A percentile compares a stretch with the other conserved stretches of the same genome.
Conservation (phyloP, 257 asterid genomes). For the Solanum verrucosum region DNA sequence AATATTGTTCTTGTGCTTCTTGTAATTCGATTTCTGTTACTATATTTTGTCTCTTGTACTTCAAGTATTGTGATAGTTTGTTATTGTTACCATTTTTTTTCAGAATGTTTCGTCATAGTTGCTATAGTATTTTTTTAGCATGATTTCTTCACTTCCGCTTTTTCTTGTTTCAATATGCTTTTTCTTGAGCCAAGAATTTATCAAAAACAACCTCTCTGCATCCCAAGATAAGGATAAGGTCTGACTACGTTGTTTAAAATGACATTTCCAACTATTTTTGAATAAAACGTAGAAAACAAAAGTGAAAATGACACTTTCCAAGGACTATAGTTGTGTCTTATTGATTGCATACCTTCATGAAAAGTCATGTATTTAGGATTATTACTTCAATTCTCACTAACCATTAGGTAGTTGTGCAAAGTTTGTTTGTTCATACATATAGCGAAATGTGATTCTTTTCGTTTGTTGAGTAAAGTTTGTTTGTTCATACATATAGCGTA, state of each 20-base stretch:
- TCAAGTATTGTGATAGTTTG: neutral
- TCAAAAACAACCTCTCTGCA: neutral
- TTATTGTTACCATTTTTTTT: neutral
- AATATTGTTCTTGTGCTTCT: neutral
- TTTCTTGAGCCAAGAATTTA: neutral
- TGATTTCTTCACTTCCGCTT: neutral
- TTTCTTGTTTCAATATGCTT: neutral
- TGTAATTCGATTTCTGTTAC: neutral
- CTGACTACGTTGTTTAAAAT: too few relatives aligned
- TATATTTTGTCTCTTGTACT: neutral
- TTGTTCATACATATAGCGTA: neutral
- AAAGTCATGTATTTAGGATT: neutral
- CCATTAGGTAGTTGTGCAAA: neutral
- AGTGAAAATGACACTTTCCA: neutral
- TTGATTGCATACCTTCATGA: neutral
- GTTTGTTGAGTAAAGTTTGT: neutral
- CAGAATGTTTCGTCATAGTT: neutral
- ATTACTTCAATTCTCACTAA: neutral
- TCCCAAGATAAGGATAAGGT: neutral
- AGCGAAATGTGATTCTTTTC: neutral
- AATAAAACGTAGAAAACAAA: neutral
- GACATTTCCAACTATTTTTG: neutral
- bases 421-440: neutral
- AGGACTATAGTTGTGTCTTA: neutral
- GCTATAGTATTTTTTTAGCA: neutral